A percentile compares a stretch with the other conserved stretches of the same genome.
Evolutionary conservation across 768 basidiomycete genomes (phyloP).

Genomic region (Sarcomyxa edulis): DNA sequence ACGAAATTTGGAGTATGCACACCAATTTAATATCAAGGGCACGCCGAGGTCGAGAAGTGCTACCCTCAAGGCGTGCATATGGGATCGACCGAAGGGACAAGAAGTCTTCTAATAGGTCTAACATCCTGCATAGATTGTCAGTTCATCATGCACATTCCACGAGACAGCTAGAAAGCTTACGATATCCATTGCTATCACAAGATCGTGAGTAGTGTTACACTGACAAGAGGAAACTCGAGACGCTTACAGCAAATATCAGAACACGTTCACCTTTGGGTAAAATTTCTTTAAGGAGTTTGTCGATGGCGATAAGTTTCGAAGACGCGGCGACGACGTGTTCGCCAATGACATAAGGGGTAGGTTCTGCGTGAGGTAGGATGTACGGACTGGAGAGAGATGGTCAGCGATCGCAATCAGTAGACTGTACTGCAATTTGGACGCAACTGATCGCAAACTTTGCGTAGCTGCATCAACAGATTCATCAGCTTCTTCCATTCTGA

Average conservation of each 20-base stretch:
- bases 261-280: slow-evolving; percentile 59
- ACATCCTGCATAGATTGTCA: slow-evolving; percentile 40
- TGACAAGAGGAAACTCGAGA: neutral
- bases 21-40: slow-evolving; percentile 54
- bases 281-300: slow-evolving; percentile 52
- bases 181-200: slow-evolving; percentile 58
- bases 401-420: no score
- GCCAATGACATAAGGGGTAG: slow-evolving; percentile 42
- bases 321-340: slow-evolving; percentile 55
- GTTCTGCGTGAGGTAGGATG: slow-evolving; percentile 41
- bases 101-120: slow-evolving; percentile 66
- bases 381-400: no score
- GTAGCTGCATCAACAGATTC: slow-evolving; percentile 69
- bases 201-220: neutral
- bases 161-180: slow-evolving; percentile 19
- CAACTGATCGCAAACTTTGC: slow-evolving; percentile 70
- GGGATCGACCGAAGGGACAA: slow-evolving; percentile 52
- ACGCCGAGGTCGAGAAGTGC: slow-evolving; percentile 46
- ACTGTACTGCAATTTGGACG: no score
- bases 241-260: slow-evolving; percentile 60
- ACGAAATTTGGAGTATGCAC: no score
- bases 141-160: neutral
- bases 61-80: slow-evolving; percentile 59
- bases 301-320: slow-evolving; percentile 50
- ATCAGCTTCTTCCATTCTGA: slow-evolving; percentile 53